Percentiles rank a stretch among this genome's conserved stretches.
Conservation (phyloP, 495 filamentous ascomycete species). For the Hypoxylon rickii region DNA sequence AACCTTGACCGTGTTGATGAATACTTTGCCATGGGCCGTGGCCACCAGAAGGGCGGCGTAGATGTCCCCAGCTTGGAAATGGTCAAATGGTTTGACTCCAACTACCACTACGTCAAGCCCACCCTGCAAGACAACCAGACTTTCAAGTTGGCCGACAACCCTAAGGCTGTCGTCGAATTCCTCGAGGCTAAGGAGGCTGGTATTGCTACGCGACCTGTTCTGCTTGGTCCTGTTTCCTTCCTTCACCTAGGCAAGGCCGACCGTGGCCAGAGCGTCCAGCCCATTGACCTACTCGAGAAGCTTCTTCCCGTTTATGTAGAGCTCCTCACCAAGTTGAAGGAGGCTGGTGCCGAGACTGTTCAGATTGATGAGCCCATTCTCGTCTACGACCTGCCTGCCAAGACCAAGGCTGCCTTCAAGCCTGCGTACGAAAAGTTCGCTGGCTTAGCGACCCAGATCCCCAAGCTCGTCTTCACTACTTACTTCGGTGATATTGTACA, state of each 20-base stretch:
- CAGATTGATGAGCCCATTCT: constrained; percentile 98
- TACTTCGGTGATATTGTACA: constrained; percentile 99
- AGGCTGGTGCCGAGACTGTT: constrained; percentile 89
- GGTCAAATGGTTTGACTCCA: constrained; percentile 99
- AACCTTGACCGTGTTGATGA: constrained; percentile 86
- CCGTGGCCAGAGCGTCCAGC: constrained; percentile 86
- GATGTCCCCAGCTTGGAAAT: constrained; percentile 97
- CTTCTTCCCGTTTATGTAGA: constrained; percentile 92
- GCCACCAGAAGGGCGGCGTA: constrained; percentile 88
- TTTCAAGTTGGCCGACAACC: constrained; percentile 83
- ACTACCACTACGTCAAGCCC: constrained; percentile 99
- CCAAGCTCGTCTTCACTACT: constrained; percentile 83
- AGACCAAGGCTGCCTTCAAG: constrained; percentile 97
- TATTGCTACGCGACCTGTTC: constrained; percentile 87
- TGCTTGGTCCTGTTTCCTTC: constrained; percentile 96
- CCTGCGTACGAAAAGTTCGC: constrained; percentile 88
- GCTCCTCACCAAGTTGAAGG: constrained; percentile 88
- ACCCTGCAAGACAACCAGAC: constrained; percentile 93
- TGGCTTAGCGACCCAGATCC: constrained; percentile 73
- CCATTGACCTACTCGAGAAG: constrained; percentile 88
- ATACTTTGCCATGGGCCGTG: constrained; percentile 99
- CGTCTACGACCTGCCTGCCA: constrained; percentile 84
- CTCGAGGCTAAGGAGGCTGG: constrained; percentile 96
- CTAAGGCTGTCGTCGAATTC: constrained; percentile 94
- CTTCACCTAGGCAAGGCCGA: constrained; percentile 95